Percentiles rank a stretch among this genome's conserved stretches.
These are phyloP conservation scores for Diaporthe caulivora DNA, from an alignment of 2,329 filamentous ascomycete species.

Conservation along the genomic window DNA sequence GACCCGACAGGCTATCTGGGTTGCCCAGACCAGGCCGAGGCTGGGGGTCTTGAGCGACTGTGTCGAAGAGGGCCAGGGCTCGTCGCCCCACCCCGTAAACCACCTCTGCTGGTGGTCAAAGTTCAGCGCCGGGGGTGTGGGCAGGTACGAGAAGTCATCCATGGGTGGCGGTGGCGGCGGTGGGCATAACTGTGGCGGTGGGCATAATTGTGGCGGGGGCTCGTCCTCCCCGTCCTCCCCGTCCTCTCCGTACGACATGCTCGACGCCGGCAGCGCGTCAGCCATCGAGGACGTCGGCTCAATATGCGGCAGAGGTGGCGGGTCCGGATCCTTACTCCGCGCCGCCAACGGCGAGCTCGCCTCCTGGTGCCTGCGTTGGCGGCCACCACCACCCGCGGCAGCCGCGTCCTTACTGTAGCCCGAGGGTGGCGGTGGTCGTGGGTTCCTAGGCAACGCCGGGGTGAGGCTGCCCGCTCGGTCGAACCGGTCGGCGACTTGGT, in stretches of 20 bases:
- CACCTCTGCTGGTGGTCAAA: slow-evolving; percentile 93
- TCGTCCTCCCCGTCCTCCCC: slow-evolving; percentile 38
- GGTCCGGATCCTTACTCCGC: slow-evolving; percentile 53
- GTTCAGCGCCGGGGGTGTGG: slow-evolving; percentile 65
- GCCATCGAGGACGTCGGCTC: slow-evolving; percentile 57
- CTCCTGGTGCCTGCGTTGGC: not conserved
- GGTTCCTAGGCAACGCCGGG: slow-evolving; percentile 41
- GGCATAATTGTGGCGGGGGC: too few relatives aligned
- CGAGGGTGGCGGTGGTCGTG: not conserved
- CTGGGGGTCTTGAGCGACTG: slow-evolving; percentile 82
- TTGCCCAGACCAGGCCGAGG: slow-evolving; percentile 90
- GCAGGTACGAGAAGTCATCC: slow-evolving; percentile 9
- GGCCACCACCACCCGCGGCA: not conserved
- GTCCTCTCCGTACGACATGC: slow-evolving; percentile 45
- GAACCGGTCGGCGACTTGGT: slow-evolving; percentile 95
- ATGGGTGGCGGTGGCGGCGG: slow-evolving; percentile 28
- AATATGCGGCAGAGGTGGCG: slow-evolving; percentile 45
- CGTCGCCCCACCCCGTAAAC: slow-evolving; percentile 95
- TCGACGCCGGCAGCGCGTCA: slow-evolving; percentile 49
- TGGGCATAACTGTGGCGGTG: too few relatives aligned
- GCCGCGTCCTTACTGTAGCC: slow-evolving; percentile 27
- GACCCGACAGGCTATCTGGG: slow-evolving; percentile 86
- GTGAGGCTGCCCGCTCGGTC: slow-evolving; percentile 39
- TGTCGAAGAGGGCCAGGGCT: slow-evolving; percentile 55
- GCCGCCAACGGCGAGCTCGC: slow-evolving; percentile 61